Evolutionary conservation across 2,329 filamentous ascomycete genomes (phyloP).

Genomic region (Orbilia brochopaga): DNA sequence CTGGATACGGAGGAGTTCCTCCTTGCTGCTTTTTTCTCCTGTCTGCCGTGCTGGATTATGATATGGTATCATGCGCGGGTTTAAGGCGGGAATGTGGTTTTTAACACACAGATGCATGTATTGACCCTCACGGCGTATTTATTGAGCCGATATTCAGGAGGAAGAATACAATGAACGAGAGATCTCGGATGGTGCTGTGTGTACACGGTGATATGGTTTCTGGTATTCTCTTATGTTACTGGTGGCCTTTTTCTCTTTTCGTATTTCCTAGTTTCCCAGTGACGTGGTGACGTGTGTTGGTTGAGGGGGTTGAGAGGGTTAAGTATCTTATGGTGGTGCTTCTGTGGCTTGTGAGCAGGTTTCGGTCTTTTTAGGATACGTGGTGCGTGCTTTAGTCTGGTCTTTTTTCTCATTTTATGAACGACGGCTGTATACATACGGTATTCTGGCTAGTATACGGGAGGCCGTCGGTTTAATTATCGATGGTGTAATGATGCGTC

Average conservation of each 20-base stretch:
- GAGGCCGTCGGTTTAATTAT: too few species aligned
- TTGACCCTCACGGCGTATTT: conserved; percentile 44
- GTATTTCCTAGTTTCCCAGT: too few species aligned
- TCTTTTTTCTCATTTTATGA: background rate
- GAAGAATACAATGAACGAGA: background rate
- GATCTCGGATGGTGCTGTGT: background rate
- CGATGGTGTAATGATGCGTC: too few species aligned
- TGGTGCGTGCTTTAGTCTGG: background rate
- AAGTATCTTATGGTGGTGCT: too few species aligned
- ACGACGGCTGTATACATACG: background rate
- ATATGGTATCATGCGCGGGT: background rate
- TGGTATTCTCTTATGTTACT: too few species aligned
- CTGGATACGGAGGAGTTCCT: background rate
- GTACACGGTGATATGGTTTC: too few species aligned
- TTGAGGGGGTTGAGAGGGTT: too few species aligned
- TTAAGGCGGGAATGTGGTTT: background rate
- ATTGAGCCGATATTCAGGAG: conserved; percentile 32
- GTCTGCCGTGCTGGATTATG: background rate
- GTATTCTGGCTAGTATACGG: background rate
- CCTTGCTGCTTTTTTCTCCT: conserved; percentile 1
- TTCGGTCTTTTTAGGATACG: too few species aligned
- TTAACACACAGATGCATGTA: conserved; percentile 26
- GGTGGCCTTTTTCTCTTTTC: too few species aligned
- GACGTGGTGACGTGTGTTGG: too few species aligned
- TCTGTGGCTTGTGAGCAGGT: too few species aligned